phyloP scores from a whole-genome alignment of 78 protist species.

The Dictyostelium intermedium region DNA sequence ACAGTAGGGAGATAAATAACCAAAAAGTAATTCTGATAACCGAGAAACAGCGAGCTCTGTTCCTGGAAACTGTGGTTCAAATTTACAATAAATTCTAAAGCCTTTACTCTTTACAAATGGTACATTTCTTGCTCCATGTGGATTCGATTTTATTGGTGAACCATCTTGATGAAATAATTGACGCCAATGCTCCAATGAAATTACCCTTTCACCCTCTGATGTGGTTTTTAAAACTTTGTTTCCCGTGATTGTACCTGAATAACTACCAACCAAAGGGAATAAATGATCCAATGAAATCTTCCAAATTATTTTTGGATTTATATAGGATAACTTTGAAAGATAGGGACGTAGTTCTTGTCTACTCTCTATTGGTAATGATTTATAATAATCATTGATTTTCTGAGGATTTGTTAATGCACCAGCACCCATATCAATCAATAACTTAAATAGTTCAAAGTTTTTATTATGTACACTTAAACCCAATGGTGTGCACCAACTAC shows the following conservation, averaged over 20 bases:
- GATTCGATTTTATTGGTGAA: constrained; percentile 1
- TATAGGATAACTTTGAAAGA: neutral
- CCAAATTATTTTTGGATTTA: constrained; percentile 1
- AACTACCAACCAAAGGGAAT: neutral
- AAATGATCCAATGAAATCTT: neutral
- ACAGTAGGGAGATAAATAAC: neutral
- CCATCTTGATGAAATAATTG: neutral
- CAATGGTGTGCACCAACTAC: neutral
- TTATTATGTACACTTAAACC: neutral
- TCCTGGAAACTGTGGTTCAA: constrained; percentile 4
- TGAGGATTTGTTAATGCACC: neutral
- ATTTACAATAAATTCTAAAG: neutral
- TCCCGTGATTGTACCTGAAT: neutral
- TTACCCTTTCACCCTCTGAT: neutral
- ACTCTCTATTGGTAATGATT: neutral
- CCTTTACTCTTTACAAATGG: constrained; percentile 7
- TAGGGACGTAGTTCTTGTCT: neutral
- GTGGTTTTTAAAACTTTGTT: neutral
- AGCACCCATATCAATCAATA: neutral
- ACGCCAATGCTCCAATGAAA: neutral
- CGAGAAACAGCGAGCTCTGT: neutral
- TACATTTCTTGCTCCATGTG: neutral
- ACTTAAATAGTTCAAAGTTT: neutral
- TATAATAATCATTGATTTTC: neutral
- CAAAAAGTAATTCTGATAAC: neutral